Evolutionary conservation across 306 rosid genomes (phyloP), one percentile per base, ranked within the genome.

Genomic region (Benincasa hispida): DNA sequence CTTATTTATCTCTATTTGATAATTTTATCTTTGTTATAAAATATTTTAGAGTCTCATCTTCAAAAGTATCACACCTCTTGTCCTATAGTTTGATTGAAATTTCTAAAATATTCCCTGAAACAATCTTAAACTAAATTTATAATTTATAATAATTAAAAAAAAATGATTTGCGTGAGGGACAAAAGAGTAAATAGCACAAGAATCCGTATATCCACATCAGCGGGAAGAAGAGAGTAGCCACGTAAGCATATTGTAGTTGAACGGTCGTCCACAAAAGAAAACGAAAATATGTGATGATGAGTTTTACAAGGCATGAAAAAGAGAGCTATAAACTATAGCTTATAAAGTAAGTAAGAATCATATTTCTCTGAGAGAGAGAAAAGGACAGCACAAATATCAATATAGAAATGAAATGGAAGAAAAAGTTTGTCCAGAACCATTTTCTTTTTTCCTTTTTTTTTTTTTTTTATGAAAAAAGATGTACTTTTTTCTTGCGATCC

Each of bases 321-420:
- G 73, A 66, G 73, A 66, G 51, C 39, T 34, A 4, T 12, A 3
- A 13, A 45, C 51, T 13, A 3, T 45, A 45, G 51, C 25, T 21
- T n/a, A 67, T 5, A 22, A 42, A n/a, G n/a, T n/a, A n/a, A n/a
- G 11, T 21, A 67, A n/a, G 25, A 65, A 32, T 32, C 54, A 45
- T 45, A 10, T 45, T 45, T 45, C 3, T 45, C 13, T 45, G 21
- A 42, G 57, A 70, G 57, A 45, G 75, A 3, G 57, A 24, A 45
- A 21, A 51, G 15, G 56, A 70, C 24, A 70, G 76, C 76, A 70
- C 76, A 50, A 70, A 47, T 47, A 70, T 70, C 41, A 25, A 70
- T 47, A 18, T 15, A 7, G 32, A 45, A 70, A 70, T 70, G 58
- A 70, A 66, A 14, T 70, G 34, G 17, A 45, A 45, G 5, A 45